Conservation (phyloP, 2,329 filamentous ascomycete species). For the Chrysosphaeria jannelii region DNA sequence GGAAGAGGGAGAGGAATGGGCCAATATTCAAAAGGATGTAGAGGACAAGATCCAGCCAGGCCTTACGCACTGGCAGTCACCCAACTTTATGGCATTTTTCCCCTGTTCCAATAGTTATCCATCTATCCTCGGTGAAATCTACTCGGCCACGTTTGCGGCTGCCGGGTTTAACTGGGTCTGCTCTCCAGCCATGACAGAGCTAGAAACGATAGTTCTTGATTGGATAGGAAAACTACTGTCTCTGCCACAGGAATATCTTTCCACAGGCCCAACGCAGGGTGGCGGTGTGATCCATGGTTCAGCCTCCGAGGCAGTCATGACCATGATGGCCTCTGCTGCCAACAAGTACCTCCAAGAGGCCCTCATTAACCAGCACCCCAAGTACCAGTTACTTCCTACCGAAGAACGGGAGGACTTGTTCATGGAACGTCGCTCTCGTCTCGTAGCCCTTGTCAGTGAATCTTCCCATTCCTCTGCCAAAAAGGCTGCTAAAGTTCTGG, state of each 20-base stretch:
- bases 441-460: conserved; percentile 57
- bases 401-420: conserved; percentile 38
- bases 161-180: conserved; percentile 97
- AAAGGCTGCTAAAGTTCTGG: conserved; percentile 65
- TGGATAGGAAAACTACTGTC: conserved; percentile 57
- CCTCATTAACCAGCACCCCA: conserved; percentile 10
- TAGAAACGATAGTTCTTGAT: conserved; percentile 79
- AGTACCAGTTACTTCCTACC: conserved; percentile 3
- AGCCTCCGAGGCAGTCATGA: conserved; percentile 65
- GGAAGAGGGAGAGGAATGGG: conserved; percentile 40
- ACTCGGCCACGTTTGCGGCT: conserved; percentile 62
- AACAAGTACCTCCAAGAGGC: conserved; percentile 37
- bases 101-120: conserved; percentile 59
- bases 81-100: conserved; percentile 91
- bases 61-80: conserved; percentile 76
- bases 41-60: conserved; percentile 70
- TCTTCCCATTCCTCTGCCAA: conserved; percentile 60
- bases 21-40: conserved; percentile 54
- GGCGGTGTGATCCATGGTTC: conserved; percentile 89
- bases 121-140: conserved; percentile 72
- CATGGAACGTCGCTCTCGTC: conserved; percentile 30
- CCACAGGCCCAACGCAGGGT: conserved; percentile 35
- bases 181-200: conserved; percentile 68
- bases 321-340: conserved; percentile 60
- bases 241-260: conserved; percentile 44